Percentiles rank a stretch among this genome's conserved stretches.
phyloP scores from a whole-genome alignment of 305 asterid genomes.

The Fraxinus albicans region DNA sequence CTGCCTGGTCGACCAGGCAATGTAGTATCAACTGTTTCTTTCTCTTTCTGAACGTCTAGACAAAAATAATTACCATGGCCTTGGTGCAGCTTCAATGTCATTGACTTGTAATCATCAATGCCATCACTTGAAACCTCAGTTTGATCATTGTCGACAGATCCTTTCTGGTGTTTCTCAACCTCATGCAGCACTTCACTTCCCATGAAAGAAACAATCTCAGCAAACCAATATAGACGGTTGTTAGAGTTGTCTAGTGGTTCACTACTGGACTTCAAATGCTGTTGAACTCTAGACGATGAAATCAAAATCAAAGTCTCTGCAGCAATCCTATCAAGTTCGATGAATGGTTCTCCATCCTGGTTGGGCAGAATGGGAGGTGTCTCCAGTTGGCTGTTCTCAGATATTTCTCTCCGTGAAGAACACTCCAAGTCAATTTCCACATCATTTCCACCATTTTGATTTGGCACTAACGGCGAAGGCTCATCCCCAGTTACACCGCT shows the following conservation, averaged over 20 bases:
- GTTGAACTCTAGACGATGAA: slow-evolving; percentile 26
- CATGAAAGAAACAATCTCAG: slow-evolving; percentile 45
- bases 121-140: slow-evolving; percentile 5
- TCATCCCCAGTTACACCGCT: slow-evolving; percentile 18
- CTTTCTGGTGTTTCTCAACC: not conserved
- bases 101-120: slow-evolving; percentile 8
- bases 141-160: slow-evolving; percentile 19
- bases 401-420: slow-evolving; percentile 53
- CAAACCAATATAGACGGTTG: slow-evolving; percentile 45
- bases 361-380: slow-evolving; percentile 21
- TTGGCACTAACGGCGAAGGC: slow-evolving; percentile 22
- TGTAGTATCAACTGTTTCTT: slow-evolving; percentile 17
- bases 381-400: slow-evolving; percentile 38
- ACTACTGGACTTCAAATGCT: slow-evolving; percentile 5
- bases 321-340: slow-evolving; percentile 42
- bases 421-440: slow-evolving; percentile 39
- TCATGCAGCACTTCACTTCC: slow-evolving; percentile 30
- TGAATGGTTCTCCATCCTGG: slow-evolving; percentile 18
- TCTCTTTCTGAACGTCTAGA: slow-evolving; percentile 20
- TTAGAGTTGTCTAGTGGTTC: slow-evolving; percentile 19
- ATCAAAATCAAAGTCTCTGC: slow-evolving; percentile 54
- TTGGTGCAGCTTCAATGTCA: not conserved
- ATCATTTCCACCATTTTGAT: slow-evolving; percentile 1
- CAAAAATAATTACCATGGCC: slow-evolving; percentile 9
- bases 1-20: slow-evolving; percentile 15